Percentiles rank a stretch among this genome's conserved stretches.
Conservation (phyloP, 2,329 filamentous ascomycete species). For the Bipolaris sorokiniana region DNA sequence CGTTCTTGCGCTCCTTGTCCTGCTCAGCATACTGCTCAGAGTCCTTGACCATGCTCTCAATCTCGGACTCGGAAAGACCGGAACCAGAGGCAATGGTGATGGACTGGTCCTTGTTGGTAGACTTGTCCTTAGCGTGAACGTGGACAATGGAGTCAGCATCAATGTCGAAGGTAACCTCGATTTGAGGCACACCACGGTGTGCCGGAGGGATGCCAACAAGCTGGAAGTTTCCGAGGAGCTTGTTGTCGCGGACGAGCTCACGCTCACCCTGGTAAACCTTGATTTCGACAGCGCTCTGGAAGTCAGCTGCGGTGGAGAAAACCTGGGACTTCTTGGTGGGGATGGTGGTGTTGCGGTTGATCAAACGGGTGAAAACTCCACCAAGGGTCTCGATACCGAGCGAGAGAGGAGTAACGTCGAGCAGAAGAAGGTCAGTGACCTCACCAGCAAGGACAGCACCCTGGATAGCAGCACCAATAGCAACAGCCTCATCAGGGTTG, state of each 20-base stretch:
- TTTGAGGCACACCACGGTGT: conserved; percentile 92
- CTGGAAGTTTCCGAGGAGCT: conserved; percentile 99
- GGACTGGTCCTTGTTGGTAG: conserved; percentile 98
- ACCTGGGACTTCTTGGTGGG: conserved; percentile 99
- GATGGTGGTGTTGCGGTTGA: conserved; percentile 99
- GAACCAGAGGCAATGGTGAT: conserved; percentile 99
- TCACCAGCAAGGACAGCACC: conserved; percentile 96
- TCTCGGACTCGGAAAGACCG: conserved; percentile 92
- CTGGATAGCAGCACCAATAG: conserved; percentile 96
- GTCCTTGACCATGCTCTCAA: conserved; percentile 96
- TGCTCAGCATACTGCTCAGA: conserved; percentile 94
- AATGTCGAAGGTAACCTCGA: conserved; percentile 99
- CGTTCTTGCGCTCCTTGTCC: conserved; percentile 94
- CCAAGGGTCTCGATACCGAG: conserved; percentile 98
- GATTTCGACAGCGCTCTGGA: conserved; percentile 98
- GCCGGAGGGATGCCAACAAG: conserved; percentile 95
- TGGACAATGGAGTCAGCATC: conserved; percentile 98
- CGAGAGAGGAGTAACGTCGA: conserved; percentile 94
- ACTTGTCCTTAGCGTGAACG: conserved; percentile 98
- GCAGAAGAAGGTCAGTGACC: conserved; percentile 92
- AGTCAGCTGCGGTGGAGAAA: conserved; percentile 96
- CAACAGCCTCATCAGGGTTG: conserved; percentile 97
- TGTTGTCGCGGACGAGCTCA: conserved; percentile 98
- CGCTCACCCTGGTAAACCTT: conserved; percentile 99
- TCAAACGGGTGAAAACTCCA: conserved; percentile 96